Conservation (phyloP, 2,329 filamentous ascomycete genomes). For the Colletotrichum sublineola region DNA sequence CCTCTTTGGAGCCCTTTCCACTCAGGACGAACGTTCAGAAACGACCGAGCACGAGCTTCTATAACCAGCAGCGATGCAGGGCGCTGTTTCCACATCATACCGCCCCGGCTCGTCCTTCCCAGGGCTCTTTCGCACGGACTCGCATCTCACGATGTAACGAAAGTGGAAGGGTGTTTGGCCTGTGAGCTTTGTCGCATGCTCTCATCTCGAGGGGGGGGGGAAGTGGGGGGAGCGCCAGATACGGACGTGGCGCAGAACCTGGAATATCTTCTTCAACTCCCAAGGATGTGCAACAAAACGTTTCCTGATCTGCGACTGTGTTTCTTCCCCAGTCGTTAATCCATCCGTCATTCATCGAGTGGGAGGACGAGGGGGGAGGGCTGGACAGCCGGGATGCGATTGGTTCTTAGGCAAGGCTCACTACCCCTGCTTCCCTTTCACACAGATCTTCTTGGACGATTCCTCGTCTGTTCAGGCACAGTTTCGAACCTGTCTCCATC, state of each 20-base stretch:
- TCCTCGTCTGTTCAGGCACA: conserved; percentile 21
- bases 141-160: not conserved
- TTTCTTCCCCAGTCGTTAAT: conserved; percentile 10
- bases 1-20: not conserved
- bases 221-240: not conserved
- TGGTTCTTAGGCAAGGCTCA: conserved; percentile 18
- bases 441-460: conserved; percentile 33
- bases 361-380: not conserved
- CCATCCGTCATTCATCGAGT: not conserved
- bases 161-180: conserved; percentile 22
- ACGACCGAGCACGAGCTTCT: conserved; percentile 31
- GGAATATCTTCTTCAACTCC: conserved; percentile 27
- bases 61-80: conserved; percentile 2
- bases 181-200: not conserved
- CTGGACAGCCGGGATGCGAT: conserved; percentile 29
- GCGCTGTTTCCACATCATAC: not conserved
- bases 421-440: conserved; percentile 7
- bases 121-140: conserved; percentile 10
- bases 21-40: conserved; percentile 24
- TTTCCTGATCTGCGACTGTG: conserved; percentile 39
- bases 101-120: conserved; percentile 16
- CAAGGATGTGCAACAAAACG: conserved; percentile 34
- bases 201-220: not conserved
- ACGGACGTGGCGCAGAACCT: conserved; percentile 38
- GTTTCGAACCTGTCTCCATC: conserved; percentile 40